Evolutionary conservation across 768 basidiomycete species (phyloP).

Genomic region (Flagelloscypha sp.): DNA sequence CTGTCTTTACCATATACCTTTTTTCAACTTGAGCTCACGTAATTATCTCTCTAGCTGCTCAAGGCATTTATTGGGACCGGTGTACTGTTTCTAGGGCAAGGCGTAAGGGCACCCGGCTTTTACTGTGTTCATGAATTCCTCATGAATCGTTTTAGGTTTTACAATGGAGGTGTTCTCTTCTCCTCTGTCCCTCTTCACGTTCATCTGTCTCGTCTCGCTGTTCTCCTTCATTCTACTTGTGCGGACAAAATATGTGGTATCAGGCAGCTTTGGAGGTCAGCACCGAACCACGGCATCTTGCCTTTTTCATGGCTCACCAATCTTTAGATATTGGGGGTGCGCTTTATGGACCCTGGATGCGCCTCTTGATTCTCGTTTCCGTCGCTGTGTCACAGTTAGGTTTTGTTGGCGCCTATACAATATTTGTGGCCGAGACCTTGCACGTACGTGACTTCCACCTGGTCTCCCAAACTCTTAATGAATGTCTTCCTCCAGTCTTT

Average conservation of each 20-base stretch:
- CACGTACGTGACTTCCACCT: slow-evolving; percentile 28
- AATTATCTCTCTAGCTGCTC: slow-evolving; percentile 47
- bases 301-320: slow-evolving; percentile 2
- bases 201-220: slow-evolving; percentile 80
- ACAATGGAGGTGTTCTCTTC: slow-evolving; percentile 92
- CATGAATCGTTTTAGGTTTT: slow-evolving; percentile 50
- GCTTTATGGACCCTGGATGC: slow-evolving; percentile 91
- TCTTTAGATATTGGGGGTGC: slow-evolving; percentile 80
- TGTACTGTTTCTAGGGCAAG: slow-evolving; percentile 90
- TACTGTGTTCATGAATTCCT: slow-evolving; percentile 2
- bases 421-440: slow-evolving; percentile 91
- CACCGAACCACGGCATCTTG: neutral
- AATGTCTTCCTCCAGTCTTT: slow-evolving; percentile 52
- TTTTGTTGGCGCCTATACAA: slow-evolving; percentile 86
- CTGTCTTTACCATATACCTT: neutral
- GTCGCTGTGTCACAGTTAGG: slow-evolving; percentile 88
- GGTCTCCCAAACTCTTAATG: neutral
- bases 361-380: slow-evolving; percentile 77
- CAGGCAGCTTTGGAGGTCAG: slow-evolving; percentile 88
- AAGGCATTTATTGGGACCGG: slow-evolving; percentile 96
- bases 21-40: slow-evolving; percentile 3
- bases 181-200: slow-evolving; percentile 66
- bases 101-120: slow-evolving; percentile 44
- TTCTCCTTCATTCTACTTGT: slow-evolving; percentile 92
- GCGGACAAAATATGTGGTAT: slow-evolving; percentile 78